These are phyloP conservation scores for Platanus orientalis DNA, from an alignment of 164 flowering plant species.

Conservation along the genomic window DNA sequence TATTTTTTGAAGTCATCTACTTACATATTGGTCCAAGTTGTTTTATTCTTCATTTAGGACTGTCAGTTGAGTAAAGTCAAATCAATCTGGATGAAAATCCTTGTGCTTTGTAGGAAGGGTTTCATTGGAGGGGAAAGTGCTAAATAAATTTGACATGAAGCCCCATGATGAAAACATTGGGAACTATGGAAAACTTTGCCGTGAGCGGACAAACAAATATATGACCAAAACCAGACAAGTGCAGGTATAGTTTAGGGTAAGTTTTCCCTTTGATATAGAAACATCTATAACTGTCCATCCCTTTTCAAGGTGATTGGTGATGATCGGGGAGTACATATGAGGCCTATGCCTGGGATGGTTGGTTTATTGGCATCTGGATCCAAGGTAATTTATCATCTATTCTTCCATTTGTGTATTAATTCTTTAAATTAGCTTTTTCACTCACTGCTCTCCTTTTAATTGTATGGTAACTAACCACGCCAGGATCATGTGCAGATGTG, in stretches of 20 bases:
- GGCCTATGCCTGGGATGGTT: slow-evolving; percentile 62
- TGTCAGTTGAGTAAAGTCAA: slow-evolving; percentile 9
- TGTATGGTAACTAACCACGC: no score
- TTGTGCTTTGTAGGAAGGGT: slow-evolving; percentile 44
- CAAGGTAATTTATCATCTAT: slow-evolving; percentile 24
- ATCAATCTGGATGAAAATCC: slow-evolving; percentile 9
- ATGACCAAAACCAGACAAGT: slow-evolving; percentile 65
- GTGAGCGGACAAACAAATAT: slow-evolving; percentile 70
- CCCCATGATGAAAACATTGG: slow-evolving; percentile 55
- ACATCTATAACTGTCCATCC: neutral
- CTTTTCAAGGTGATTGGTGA: slow-evolving; percentile 50
- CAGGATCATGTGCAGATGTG: no score
- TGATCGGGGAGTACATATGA: slow-evolving; percentile 52
- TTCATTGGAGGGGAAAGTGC: slow-evolving; percentile 76
- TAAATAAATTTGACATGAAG: slow-evolving; percentile 80
- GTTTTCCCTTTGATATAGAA: neutral
- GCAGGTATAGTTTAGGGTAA: slow-evolving; percentile 36
- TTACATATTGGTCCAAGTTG: neutral
- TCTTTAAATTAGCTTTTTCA: no score
- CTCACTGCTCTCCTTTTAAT: no score
- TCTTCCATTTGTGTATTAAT: neutral
- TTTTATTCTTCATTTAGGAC: slow-evolving; percentile 5
- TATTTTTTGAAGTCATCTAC: neutral
- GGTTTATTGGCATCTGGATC: slow-evolving; percentile 18
- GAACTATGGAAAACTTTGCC: slow-evolving; percentile 68